phyloP scores from a whole-genome alignment of 208 protist species.

The Leishmania turanica region DNA sequence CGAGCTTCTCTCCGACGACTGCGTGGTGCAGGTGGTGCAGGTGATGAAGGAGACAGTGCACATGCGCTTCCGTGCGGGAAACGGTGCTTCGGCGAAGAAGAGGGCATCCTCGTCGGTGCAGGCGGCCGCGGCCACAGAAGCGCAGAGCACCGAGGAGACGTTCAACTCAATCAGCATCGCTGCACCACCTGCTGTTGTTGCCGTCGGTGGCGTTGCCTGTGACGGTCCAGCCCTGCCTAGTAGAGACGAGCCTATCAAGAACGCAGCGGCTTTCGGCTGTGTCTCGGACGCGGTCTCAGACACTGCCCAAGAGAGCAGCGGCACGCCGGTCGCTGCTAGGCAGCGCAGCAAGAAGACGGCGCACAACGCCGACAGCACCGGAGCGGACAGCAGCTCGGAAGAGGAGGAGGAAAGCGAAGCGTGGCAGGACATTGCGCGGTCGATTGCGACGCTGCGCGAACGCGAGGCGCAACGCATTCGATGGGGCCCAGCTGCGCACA shows the following conservation, averaged over 20 bases:
- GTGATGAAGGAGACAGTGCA: slow-evolving; percentile 75
- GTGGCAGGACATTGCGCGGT: slow-evolving; percentile 18
- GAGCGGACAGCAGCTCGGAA: neutral
- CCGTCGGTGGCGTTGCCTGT: neutral
- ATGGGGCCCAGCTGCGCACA: slow-evolving; percentile 76
- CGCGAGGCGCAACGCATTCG: slow-evolving; percentile 33
- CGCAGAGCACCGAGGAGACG: neutral
- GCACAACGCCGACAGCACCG: slow-evolving; percentile 6
- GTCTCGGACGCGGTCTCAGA: neutral
- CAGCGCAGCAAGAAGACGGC: neutral
- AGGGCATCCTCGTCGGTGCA: neutral
- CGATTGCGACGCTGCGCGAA: slow-evolving; percentile 30
- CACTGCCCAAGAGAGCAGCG: neutral
- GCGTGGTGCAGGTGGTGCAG: slow-evolving; percentile 66
- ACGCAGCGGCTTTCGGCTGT: neutral
- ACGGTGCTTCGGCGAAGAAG: neutral
- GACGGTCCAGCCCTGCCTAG: neutral
- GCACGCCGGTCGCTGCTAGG: neutral
- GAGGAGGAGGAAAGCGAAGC: slow-evolving; percentile 4
- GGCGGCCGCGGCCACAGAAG: neutral
- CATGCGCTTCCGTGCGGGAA: slow-evolving; percentile 47
- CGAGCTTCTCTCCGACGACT: slow-evolving; percentile 79
- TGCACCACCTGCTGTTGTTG: neutral
- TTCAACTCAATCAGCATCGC: neutral
- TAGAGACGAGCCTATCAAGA: neutral